Evolutionary conservation across 495 filamentous ascomycete species (phyloP).

Genomic region (Penicillium herquei): DNA sequence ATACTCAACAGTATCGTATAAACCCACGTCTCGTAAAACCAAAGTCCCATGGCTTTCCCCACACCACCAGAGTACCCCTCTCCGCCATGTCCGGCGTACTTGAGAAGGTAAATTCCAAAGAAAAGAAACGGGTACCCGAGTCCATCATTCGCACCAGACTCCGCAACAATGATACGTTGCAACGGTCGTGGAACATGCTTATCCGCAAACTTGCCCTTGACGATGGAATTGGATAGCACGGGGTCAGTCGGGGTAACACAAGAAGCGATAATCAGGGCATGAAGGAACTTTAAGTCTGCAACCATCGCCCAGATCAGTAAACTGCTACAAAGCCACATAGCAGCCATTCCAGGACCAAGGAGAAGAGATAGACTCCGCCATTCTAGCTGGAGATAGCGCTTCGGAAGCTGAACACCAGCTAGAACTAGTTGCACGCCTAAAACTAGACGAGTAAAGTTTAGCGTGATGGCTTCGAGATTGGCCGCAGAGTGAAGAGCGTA

Average conservation of each 20-base stretch:
- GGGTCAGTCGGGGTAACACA: constrained; percentile 94
- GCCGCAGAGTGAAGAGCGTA: constrained; percentile 65
- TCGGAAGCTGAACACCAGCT: constrained; percentile 88
- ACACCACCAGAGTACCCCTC: constrained; percentile 55
- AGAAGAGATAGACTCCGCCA: constrained; percentile 76
- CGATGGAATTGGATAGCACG: constrained; percentile 82
- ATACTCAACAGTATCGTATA: constrained; percentile 81
- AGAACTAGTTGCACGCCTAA: constrained; percentile 89
- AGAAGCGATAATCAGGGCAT: constrained; percentile 74
- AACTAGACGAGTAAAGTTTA: constrained; percentile 84
- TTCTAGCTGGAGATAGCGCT: constrained; percentile 75
- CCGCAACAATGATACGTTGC: constrained; percentile 84
- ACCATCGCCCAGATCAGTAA: constrained; percentile 78
- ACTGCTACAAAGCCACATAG: constrained; percentile 85
- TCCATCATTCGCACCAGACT: constrained; percentile 90
- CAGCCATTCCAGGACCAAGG: constrained; percentile 80
- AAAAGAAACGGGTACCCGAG: constrained; percentile 93
- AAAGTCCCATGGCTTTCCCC: constrained; percentile 69
- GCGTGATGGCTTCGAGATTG: constrained; percentile 63
- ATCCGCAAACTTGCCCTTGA: constrained; percentile 92
- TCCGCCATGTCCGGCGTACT: constrained; percentile 64
- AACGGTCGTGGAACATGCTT: constrained; percentile 79
- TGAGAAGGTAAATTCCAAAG: constrained; percentile 78
- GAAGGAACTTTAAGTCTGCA: constrained; percentile 68
- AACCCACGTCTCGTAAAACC: constrained; percentile 85